These are phyloP conservation scores for Trichosporon coremiiforme DNA, from an alignment of 1,284 basidiomycete species.

Conservation along the genomic window DNA sequence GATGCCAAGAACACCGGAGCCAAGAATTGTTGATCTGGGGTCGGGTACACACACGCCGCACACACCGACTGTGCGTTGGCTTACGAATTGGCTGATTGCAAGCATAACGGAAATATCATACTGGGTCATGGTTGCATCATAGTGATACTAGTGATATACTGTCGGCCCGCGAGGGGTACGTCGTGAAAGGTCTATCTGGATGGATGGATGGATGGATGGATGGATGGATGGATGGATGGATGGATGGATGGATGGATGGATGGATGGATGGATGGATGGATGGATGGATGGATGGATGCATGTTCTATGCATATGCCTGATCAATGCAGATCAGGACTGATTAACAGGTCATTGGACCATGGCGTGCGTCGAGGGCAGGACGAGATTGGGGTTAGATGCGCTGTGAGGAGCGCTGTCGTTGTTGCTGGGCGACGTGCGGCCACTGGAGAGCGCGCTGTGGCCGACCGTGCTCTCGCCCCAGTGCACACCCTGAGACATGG, in stretches of 20 bases:
- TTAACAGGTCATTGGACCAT: conserved; percentile 1
- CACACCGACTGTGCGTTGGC: not conserved
- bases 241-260: too few relatives aligned
- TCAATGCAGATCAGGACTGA: not conserved
- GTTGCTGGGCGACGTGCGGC: not conserved
- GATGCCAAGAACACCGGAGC: not conserved
- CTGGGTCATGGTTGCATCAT: not conserved
- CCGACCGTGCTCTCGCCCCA: not conserved
- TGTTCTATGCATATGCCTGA: conserved; percentile 2
- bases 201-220: too few relatives aligned
- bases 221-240: too few relatives aligned
- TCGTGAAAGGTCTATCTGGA: not conserved
- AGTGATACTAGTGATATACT: not conserved
- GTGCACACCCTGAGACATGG: not conserved
- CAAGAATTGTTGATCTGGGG: not conserved
- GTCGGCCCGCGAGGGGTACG: not conserved
- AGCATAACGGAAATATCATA: too few relatives aligned
- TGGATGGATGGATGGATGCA: too few relatives aligned
- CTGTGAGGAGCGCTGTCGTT: not conserved
- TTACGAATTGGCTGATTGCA: not conserved
- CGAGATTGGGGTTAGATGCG: not conserved
- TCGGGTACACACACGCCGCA: not conserved
- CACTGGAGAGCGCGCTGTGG: not conserved
- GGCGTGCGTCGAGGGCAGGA: not conserved
- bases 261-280: too few relatives aligned